Evolutionary conservation across 805 yeast species (phyloP).

Genomic region (Yamadazyma paraphyllophila): DNA sequence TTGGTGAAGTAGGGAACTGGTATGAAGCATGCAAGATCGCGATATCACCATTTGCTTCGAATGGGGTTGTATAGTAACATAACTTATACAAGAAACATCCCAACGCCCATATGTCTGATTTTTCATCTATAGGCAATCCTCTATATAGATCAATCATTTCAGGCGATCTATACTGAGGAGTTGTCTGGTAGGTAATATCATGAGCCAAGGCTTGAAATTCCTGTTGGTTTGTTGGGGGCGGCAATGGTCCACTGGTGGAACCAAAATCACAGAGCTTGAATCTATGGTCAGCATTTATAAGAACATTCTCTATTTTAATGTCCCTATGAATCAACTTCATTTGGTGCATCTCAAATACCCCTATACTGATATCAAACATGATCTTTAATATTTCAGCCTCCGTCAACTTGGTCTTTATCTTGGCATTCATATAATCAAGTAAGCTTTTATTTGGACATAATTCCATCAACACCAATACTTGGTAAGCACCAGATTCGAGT

Average conservation of each 20-base stretch:
- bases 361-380: constrained; percentile 77
- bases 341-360: constrained; percentile 82
- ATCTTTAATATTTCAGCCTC: constrained; percentile 79
- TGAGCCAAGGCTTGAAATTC: constrained; percentile 76
- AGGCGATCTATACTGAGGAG: constrained; percentile 94
- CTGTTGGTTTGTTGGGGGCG: constrained; percentile 72
- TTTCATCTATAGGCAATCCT: constrained; percentile 83
- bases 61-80: constrained; percentile 92
- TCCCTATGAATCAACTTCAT: constrained; percentile 83
- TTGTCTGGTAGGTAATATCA: constrained; percentile 85
- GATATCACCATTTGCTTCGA: constrained; percentile 82
- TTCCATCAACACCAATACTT: constrained; percentile 91
- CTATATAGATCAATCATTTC: constrained; percentile 91
- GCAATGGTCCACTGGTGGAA: constrained; percentile 64
- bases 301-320: constrained; percentile 90
- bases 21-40: constrained; percentile 84
- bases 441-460: constrained; percentile 84
- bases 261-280: constrained; percentile 95
- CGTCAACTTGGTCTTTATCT: constrained; percentile 72
- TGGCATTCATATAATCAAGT: constrained; percentile 85
- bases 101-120: constrained; percentile 94
- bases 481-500: constrained; percentile 49
- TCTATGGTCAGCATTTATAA: constrained; percentile 64
- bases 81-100: constrained; percentile 89
- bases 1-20: constrained; percentile 70